Conservation (phyloP, 352 stramenopile genomes). For the Globisporangium emineosum region DNA sequence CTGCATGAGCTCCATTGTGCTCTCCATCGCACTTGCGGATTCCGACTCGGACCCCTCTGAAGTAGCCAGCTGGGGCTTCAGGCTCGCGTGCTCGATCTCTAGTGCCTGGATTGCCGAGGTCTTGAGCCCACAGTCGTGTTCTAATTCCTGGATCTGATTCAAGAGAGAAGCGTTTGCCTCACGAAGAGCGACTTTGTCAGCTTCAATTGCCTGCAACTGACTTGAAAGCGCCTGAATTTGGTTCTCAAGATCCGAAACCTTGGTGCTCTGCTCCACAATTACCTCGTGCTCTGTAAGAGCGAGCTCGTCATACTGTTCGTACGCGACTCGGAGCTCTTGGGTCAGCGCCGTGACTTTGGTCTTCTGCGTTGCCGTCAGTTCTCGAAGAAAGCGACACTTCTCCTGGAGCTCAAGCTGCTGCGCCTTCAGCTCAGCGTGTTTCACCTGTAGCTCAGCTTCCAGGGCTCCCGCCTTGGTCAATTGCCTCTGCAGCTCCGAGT, state of each 20-base stretch:
- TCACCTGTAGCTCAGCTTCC: background rate
- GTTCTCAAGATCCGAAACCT: background rate
- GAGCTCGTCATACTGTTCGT: conserved; percentile 5
- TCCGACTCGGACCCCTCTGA: background rate
- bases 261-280: background rate
- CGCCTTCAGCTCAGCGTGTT: background rate
- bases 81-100: background rate
- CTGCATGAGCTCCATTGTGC: background rate
- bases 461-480: background rate
- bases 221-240: background rate
- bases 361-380: background rate
- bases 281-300: background rate
- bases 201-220: background rate
- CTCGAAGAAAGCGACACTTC: conserved; percentile 5
- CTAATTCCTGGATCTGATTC: background rate
- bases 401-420: conserved; percentile 3
- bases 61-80: background rate
- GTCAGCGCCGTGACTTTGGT: conserved; percentile 2
- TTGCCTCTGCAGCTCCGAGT: conserved; percentile 1
- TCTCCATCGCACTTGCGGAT: background rate
- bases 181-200: background rate
- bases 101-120: background rate
- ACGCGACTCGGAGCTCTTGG: background rate
- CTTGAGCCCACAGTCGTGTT: conserved; percentile 1
- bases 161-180: background rate